phyloP scores from a whole-genome alignment of 306 rosid species.

The Purshia tridentata region DNA sequence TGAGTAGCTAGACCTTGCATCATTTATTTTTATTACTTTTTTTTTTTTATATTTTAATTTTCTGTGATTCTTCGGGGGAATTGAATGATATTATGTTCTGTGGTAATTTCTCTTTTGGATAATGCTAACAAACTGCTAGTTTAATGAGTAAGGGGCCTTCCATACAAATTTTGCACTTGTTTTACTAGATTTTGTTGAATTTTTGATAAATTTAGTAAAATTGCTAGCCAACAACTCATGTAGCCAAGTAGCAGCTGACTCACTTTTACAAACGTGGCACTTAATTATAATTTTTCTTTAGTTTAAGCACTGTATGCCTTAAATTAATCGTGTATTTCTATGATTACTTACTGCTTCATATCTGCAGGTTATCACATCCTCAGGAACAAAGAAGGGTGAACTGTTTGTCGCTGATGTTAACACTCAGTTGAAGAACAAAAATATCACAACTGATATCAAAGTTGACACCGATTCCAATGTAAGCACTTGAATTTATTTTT shows the following conservation, averaged over 20 bases:
- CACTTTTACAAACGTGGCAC: neutral
- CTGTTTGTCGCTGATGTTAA: slow-evolving; percentile 71
- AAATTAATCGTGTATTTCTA: slow-evolving; percentile 3
- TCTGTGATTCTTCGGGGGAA: too few species aligned
- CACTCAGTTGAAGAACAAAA: slow-evolving; percentile 74
- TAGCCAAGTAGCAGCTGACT: neutral
- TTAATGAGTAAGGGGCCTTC: neutral
- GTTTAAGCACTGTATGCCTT: neutral
- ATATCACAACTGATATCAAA: slow-evolving; percentile 81
- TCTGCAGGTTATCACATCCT: slow-evolving; percentile 72
- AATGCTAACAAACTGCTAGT: neutral
- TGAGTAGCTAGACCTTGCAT: neutral
- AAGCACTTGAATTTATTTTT: slow-evolving; percentile 17
- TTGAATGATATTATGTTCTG: neutral
- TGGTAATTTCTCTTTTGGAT: neutral
- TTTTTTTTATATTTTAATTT: neutral
- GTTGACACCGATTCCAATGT: slow-evolving; percentile 81
- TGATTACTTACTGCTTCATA: neutral
- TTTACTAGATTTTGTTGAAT: neutral
- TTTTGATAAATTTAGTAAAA: neutral
- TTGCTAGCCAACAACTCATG: neutral
- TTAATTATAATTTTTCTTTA: too few species aligned
- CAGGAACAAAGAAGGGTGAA: slow-evolving; percentile 76
- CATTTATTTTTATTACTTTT: neutral
- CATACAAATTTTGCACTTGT: neutral